Base-by-base conservation (phyloP, 1,284 basidiomycete species). In the Uromyces viciae-fabae region DNA sequence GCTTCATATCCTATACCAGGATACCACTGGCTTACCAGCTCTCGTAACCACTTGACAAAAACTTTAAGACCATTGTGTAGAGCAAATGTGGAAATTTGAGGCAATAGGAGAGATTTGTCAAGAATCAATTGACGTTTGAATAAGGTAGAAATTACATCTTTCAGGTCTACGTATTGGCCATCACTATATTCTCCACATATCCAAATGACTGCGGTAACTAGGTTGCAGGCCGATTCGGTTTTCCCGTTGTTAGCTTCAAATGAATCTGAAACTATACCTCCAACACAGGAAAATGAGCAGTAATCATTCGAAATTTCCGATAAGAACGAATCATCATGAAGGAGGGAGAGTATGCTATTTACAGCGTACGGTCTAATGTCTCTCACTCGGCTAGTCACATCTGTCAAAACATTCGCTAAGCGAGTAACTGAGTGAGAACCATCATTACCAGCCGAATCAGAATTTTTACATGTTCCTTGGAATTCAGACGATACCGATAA, bases 201-300 rank as follows among this genome's bases (percentile, higher is more conserved):
- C 92, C 93, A 98, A 0, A 94, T 94, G 5, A 94, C 94, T 1
- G 95, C 95, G 88, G 92, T 93, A 0, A 98, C 87, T 9, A 96
- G 89, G 83, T 95, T 93, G 28, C 82, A 72, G 33, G 81, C 64
- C 14, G 84, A 83, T 1, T 46, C 33, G 43, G 62, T 38, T 11
- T 82, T 82, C 0, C 91, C 89, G 84, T 92, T 94, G 81, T 85
- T 90, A 88, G 54, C 90, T 88, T 83, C 83, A 33, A 87, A 87
- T 9, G 89, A 89, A 84, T 90, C 90, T 3, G 25, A 8, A 9
- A 4, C 38, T 3, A 42, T 28, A 43, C 22, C n/a, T 43, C 73
- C 73, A 38, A 75, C 28, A 2, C 56, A 46, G 15, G 28, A 52
- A 9, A 52, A 31, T 33, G 82, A 82, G 14, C 85, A 86, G 22